These are phyloP conservation scores for sorghum (Sorghum bicolor) DNA, from an alignment of 176 grass and related monocot species.

Conservation along the genomic window Sorghum_bicolor_NCBIv3 NC_012873.2:6486501-6487000, in stretches of 20 bases:
- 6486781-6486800: too few relatives aligned
- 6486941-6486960: too few relatives aligned
- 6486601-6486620: not conserved
- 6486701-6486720: not conserved
- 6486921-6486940: too few relatives aligned
- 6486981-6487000: too few relatives aligned
- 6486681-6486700: not conserved
- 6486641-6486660: not conserved
- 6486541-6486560: not conserved
- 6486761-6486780: too few relatives aligned
- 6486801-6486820: too few relatives aligned
- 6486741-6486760: not conserved
- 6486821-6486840: too few relatives aligned
- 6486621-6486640: not conserved
- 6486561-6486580: not conserved
- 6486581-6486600: not conserved
- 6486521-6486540: not conserved
- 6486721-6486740: not conserved
- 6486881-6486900: too few relatives aligned
- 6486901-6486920: too few relatives aligned
- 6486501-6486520: conserved; percentile 24
- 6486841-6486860: too few relatives aligned
- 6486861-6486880: too few relatives aligned
- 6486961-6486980: too few relatives aligned
- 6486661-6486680: not conserved